Conservation (phyloP, 208 protist species). For the Naegleria lovaniensis region DNA sequence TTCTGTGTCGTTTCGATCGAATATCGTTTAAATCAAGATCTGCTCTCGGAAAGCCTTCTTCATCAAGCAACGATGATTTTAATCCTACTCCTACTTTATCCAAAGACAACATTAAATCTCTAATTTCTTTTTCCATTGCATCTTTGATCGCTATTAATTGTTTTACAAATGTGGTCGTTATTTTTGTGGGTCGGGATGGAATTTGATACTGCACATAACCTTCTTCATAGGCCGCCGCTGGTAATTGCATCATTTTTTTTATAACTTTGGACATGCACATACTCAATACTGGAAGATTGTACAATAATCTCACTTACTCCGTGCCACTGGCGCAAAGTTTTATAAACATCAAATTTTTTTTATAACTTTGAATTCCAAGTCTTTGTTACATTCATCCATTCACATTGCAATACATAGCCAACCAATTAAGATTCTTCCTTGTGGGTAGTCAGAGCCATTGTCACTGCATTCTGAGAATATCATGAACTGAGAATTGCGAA, state of each 20-base stretch:
- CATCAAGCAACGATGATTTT: not conserved
- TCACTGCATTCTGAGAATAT: too few species aligned
- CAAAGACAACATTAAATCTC: not conserved
- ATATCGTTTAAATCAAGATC: constrained; percentile 22
- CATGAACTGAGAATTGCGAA: too few species aligned
- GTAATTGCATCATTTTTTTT: not conserved
- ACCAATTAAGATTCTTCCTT: too few species aligned
- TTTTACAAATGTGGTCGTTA: not conserved
- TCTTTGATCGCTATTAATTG: not conserved
- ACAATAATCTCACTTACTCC: too few species aligned
- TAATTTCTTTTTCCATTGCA: constrained; percentile 22
- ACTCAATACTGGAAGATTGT: too few species aligned
- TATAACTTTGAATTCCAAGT: too few species aligned
- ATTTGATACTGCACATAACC: not conserved
- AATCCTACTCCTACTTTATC: not conserved
- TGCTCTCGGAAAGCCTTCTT: not conserved
- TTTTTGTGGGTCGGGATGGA: not conserved
- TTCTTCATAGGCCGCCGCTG: not conserved
- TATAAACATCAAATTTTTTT: too few species aligned
- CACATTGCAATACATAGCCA: too few species aligned
- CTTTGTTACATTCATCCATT: too few species aligned
- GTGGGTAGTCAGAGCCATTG: too few species aligned
- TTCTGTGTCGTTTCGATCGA: not conserved
- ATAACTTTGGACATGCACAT: too few species aligned
- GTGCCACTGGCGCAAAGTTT: too few species aligned